Conservation (phyloP, 2,329 filamentous ascomycete species). For the Aspergillus sp. region DNA sequence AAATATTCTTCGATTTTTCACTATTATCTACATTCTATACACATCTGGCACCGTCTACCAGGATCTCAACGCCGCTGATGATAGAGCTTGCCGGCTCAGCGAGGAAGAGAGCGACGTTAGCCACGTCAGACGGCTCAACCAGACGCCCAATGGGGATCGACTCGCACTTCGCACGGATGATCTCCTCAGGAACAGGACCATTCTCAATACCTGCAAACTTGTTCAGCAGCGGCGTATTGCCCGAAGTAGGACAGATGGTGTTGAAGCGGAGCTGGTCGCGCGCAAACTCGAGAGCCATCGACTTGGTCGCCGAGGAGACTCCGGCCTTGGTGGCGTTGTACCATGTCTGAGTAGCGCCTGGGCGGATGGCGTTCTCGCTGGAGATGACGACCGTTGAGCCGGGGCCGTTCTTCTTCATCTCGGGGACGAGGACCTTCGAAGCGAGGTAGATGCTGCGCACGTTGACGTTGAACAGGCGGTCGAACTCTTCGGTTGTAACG, state of each 20-base stretch:
- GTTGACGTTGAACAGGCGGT: slow-evolving; percentile 15
- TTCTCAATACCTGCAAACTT: slow-evolving; percentile 14
- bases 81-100: slow-evolving; percentile 15
- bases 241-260: slow-evolving; percentile 3
- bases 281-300: slow-evolving; percentile 2
- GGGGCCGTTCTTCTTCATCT: slow-evolving; percentile 5
- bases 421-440: slow-evolving; percentile 3
- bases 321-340: slow-evolving; percentile 8
- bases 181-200: slow-evolving; percentile 14
- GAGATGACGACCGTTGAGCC: slow-evolving; percentile 4
- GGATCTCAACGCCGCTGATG: slow-evolving; percentile 14
- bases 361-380: slow-evolving; percentile 7
- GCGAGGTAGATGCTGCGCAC: slow-evolving; percentile 8
- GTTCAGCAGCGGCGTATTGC: background rate
- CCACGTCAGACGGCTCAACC: slow-evolving; percentile 14
- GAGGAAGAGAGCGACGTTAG: slow-evolving; percentile 16
- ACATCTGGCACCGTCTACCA: slow-evolving; percentile 15
- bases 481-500: slow-evolving; percentile 12
- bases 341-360: slow-evolving; percentile 5
- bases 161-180: slow-evolving; percentile 15
- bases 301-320: slow-evolving; percentile 6
- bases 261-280: slow-evolving; percentile 4
- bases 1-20: too few relatives aligned
- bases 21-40: background rate
- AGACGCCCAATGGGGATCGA: slow-evolving; percentile 14